phyloP scores from a whole-genome alignment of 805 yeast species.

The Candida maris region DNA sequence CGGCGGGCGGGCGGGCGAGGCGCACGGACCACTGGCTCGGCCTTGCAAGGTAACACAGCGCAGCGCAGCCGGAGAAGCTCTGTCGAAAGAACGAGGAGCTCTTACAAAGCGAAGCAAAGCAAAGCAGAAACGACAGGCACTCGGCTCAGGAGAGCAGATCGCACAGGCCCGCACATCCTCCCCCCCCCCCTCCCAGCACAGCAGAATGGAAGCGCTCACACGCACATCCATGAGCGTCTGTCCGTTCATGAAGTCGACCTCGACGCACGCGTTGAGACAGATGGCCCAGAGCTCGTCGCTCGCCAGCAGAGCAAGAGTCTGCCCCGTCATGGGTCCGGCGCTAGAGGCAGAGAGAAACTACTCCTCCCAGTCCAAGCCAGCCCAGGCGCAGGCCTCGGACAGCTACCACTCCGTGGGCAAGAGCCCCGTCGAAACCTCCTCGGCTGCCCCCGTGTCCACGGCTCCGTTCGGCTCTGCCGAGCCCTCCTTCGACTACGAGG shows the following conservation, averaged over 20 bases:
- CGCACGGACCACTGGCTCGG: no score
- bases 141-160: no score
- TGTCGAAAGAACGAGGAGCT: no score
- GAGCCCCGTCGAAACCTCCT: constrained; percentile 24
- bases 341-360: constrained; percentile 42
- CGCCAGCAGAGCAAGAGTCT: constrained; percentile 58
- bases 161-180: no score
- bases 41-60: no score
- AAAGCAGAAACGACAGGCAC: no score
- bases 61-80: no score
- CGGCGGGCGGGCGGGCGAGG: no score
- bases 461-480: constrained; percentile 42
- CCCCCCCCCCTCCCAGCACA: no score
- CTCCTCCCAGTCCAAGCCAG: constrained; percentile 45
- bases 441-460: constrained; percentile 28
- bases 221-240: constrained; percentile 76
- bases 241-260: constrained; percentile 67
- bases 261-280: constrained; percentile 57
- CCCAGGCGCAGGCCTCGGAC: constrained; percentile 43
- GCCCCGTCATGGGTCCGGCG: constrained; percentile 93
- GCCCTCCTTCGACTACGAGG: constrained; percentile 63
- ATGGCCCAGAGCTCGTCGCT: constrained; percentile 46
- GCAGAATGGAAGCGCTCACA: constrained; percentile 70
- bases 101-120: no score
- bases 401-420: constrained; percentile 26